Evolutionary conservation across 768 basidiomycete species (phyloP).

Genomic region (Pisolithus marmoratus): DNA sequence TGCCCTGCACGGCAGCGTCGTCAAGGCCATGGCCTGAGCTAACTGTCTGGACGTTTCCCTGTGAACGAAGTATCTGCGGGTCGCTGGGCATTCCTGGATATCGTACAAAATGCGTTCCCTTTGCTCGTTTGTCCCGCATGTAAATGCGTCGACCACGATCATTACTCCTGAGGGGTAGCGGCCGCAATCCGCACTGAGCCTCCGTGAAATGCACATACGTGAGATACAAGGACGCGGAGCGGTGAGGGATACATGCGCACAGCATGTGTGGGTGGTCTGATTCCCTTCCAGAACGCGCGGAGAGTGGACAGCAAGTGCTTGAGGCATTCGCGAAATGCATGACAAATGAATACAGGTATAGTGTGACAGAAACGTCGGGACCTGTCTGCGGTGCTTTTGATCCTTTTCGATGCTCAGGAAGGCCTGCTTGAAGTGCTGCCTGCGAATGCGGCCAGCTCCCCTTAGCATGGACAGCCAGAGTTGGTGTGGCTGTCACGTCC

Average conservation of each 20-base stretch:
- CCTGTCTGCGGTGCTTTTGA: constrained; percentile 8
- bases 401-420: constrained; percentile 15
- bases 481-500: constrained; percentile 29
- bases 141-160: constrained; percentile 21
- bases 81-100: constrained; percentile 18
- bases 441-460: constrained; percentile 51
- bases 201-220: background rate
- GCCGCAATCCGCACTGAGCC: constrained; percentile 1
- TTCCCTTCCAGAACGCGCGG: constrained; percentile 4
- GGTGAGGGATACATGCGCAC: background rate
- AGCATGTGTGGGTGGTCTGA: constrained; percentile 1
- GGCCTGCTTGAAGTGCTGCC: constrained; percentile 45
- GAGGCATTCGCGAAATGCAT: constrained; percentile 18
- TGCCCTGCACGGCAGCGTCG: constrained; percentile 35
- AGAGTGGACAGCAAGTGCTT: constrained; percentile 11
- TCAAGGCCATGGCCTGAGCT: constrained; percentile 29
- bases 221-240: background rate
- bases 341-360: constrained; percentile 12
- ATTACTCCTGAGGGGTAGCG: constrained; percentile 21
- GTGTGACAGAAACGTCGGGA: constrained; percentile 5
- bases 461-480: constrained; percentile 70
- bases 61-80: constrained; percentile 26
- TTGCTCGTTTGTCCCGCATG: constrained; percentile 12
- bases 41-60: constrained; percentile 27
- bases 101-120: constrained; percentile 4